Evolutionary conservation across 805 yeast genomes (phyloP), one percentile per base, ranked within the genome.

Genomic region (Suhomyces kilbournensis): DNA sequence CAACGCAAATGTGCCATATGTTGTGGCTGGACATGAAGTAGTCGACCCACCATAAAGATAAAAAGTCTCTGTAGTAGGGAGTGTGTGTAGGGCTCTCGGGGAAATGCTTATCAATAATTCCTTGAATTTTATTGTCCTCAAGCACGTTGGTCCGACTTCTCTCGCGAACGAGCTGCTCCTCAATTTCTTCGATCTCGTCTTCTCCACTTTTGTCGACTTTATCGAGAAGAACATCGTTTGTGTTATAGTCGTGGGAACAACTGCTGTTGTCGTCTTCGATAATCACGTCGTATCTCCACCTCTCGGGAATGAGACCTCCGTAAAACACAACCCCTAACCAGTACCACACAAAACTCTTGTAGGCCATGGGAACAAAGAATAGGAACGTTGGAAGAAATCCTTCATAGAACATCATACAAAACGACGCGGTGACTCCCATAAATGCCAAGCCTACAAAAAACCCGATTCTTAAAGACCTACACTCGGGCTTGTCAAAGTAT

Each of bases 1-100:
- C 80, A 28, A 94, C 99, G 64, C 88, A 90, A 10, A 90, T 66
- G 70, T 93, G 99, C 99, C 99, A 93, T 28, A 93, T 75, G 62
- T 91, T 92, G 68, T 93, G 99, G 35, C 97, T 89, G 42, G 83
- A 79, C 50, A 85, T 75, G 25, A 80, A 67, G 66, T 86, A 88
- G 60, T 88, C 94, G 14, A 85, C 85, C 93, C 97, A 91, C 93
- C 87, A 93, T 19, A 88, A 66, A 0, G 90, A 83, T 34, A 70
- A 60, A 49, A 85, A 76, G 14, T 71, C 73, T 2, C 68, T 58
- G 47, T 59, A 59, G 51, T 69, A 71, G 6, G 76, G 76, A 2
- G 78, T 71, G 20, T 55, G 52, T 1, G 56, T 58, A 7, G 74
- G 74, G 12, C 58, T 45, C 23, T 58, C 61, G 9, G 74, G 76